Evolutionary conservation across 768 basidiomycete species (phyloP), one percentile per base, ranked within the genome.

Genomic region (Mycena pura): DNA sequence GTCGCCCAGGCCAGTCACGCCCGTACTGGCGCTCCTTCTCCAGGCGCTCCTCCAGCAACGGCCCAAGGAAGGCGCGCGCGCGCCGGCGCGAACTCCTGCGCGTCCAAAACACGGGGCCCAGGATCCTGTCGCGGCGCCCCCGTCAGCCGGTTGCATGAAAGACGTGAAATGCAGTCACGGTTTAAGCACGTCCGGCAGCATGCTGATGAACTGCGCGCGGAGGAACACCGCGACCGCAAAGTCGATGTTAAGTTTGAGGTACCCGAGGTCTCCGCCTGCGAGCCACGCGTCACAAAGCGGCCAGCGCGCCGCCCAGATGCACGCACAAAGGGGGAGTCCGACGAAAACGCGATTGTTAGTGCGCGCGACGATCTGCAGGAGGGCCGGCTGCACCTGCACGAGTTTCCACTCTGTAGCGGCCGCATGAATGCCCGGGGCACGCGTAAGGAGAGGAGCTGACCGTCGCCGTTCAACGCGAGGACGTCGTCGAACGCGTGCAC

Each of bases 121-220:
- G 13, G 21, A 74, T 71, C 59, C 82, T 81, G 27, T 80, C 71
- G 21, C 77, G 71, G 6, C 80, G 66, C 32, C 7, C 21, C 34
- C 28, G 29, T n/a, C 49, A 24, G 5, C 13, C 7, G 31, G n/a
- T n/a, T 7, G 49, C 28, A 19, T 19, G n/a, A 32, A 11, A 34
- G 9, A 34, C 28, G 47, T 13, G 21, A 27, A 24, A 5, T 48
- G 51, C 53, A 24, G 75, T 46, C 39, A 78, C 77, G 74, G 74
- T 45, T 72, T 74, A 25, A 78, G 34, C 51, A 71, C 63, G 10
- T 62, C 47, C 1, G 76, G 77, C 60, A 72, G 72, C 7, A 74
- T 11, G 9, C 50, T 63, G 52, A 78, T 65, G 10, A 71, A 65
- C 2, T 14, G 14, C 2, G 54, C 68, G 4, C 58, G 52, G 6